Percentiles rank a stretch among this genome's conserved stretches.
These are phyloP conservation scores for Leccinum truebloodii DNA, from an alignment of 768 basidiomycete genomes.

Conservation along the genomic window DNA sequence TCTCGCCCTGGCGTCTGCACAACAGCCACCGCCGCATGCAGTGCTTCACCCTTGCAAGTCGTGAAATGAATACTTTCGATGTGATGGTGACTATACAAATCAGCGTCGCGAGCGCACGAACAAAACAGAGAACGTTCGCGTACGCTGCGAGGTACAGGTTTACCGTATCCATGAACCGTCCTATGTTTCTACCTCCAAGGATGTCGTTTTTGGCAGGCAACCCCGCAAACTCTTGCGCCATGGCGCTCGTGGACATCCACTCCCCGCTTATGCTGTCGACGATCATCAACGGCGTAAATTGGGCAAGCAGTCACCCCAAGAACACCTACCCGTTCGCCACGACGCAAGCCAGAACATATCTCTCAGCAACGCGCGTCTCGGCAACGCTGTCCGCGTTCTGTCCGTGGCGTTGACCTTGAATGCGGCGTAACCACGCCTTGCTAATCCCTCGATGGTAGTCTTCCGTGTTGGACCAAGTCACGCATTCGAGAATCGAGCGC, in stretches of 20 bases:
- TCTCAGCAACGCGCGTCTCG: slow-evolving; percentile 54
- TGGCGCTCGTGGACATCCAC: slow-evolving; percentile 67
- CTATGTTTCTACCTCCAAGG: slow-evolving; percentile 17
- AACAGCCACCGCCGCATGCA: slow-evolving; percentile 66
- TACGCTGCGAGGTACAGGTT: slow-evolving; percentile 70
- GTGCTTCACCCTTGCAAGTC: slow-evolving; percentile 36
- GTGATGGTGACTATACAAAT: slow-evolving; percentile 60
- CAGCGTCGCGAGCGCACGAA: neutral
- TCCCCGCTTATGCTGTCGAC: slow-evolving; percentile 60
- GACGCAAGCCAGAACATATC: slow-evolving; percentile 69
- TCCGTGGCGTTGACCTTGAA: slow-evolving; percentile 29
- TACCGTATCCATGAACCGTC: slow-evolving; percentile 42
- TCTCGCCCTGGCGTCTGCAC: slow-evolving; percentile 71
- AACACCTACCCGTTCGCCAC: slow-evolving; percentile 65
- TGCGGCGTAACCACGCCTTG: slow-evolving; percentile 57
- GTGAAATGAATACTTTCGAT: slow-evolving; percentile 75
- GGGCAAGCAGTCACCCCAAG: neutral
- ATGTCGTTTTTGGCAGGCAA: slow-evolving; percentile 25
- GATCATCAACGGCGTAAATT: too few relatives aligned
- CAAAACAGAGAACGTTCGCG: slow-evolving; percentile 20
- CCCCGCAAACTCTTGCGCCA: slow-evolving; percentile 72
- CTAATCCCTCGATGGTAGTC: slow-evolving; percentile 73
- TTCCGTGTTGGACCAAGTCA: slow-evolving; percentile 54
- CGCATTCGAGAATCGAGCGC: slow-evolving; percentile 29
- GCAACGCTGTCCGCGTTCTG: slow-evolving; percentile 42